Evolutionary conservation across 2,329 filamentous ascomycete genomes (phyloP), one percentile per base, ranked within the genome.

Genomic region (Talaromyces sp.): DNA sequence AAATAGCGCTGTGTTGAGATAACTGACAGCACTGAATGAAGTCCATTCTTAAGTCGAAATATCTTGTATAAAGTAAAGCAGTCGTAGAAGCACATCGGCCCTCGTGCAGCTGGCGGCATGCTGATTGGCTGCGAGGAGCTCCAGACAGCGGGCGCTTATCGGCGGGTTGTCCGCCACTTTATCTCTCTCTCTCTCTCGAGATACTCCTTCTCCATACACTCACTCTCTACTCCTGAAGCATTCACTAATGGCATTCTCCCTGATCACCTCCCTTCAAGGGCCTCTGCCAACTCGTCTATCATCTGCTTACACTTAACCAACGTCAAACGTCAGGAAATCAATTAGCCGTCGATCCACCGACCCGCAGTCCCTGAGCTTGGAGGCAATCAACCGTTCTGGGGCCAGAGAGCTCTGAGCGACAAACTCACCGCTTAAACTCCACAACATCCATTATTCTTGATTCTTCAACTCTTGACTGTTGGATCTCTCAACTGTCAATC

Each of bases 351-450:
- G 60, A 62, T 62, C 47, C 47, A 54, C 31, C 13, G 45, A 25
- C 53, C 53, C 56, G 56, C 38, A 19, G 15, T 36, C 13, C n/a
- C 38, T 45, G 22, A 45, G 34, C 56, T 13, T 45, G 34, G 22
- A 38, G n/a, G n/a, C n/a, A n/a, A n/a, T 36, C 19, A 11, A 36
- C 53, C 53, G 36, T 40, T 38, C 36, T 58, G 54, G 56, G 13
- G 56, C 36, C 56, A 29, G 13, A 56, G n/a, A 59, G 56, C 36
- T 59, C 34, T 43, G 56, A 45, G 51, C 47, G 49, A 63, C 53
- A 43, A 43, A 58, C 61, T 63, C 61, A 63, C 61, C 61, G 61
- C 61, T 63, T 22, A 56, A 29, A 47, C 61, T 63, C 38, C 61
- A 63, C 61, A 8, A 56, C 36, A 49, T 36, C 43, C 56, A n/a